Evolutionary conservation across 2,329 filamentous ascomycete species (phyloP), one percentile per base, ranked within the genome.

Genomic region (Penicillium sp.): DNA sequence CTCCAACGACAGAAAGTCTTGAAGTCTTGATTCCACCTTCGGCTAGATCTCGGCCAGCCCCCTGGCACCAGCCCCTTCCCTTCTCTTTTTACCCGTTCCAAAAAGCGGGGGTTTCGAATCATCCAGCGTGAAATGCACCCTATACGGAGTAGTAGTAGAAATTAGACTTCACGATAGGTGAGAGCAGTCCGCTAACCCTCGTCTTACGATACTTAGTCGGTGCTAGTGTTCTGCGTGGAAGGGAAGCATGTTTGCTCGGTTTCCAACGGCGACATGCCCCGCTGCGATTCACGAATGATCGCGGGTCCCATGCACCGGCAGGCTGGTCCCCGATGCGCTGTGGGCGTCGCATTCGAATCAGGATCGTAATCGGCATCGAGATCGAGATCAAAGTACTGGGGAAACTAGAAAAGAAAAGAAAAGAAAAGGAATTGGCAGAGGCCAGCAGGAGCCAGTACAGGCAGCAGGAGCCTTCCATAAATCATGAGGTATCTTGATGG

Each of bases 221-320:
- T 31, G 6, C 25, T 31, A 47, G 22, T 31, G 14, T n/a, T 14
- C 43, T 47, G 25, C 20, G 43, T 17, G 17, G 15, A 31, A 25
- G 7, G 11, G 31, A 42, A 22, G 17, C 39, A 49, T 49, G 47
- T 49, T 49, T 49, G 47, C 35, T 49, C 47, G 47, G 31, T 17
- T 35, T 49, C 47, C 43, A 31, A 49, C 47, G 15, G n/a, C 28
- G 31, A 35, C n/a, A 35, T n/a, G 47, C 31, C 47, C 47, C 47
- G n/a, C 47, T 10, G n/a, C 28, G 31, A 49, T 35, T 49, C 47
- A 49, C 47, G 47, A 49, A 49, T 49, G 47, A 49, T 35, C n/a
- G 47, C 22, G 1, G 10, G 47, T 10, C 47, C n/a, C n/a, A 35
- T 35, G 47, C 47, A 49, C 47, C 47, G 47, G 47, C 31, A 35